Percentiles rank a stretch among this genome's conserved stretches.
Conservation (phyloP, 1,284 basidiomycete species). For the Ceratobasidium sp. region DNA sequence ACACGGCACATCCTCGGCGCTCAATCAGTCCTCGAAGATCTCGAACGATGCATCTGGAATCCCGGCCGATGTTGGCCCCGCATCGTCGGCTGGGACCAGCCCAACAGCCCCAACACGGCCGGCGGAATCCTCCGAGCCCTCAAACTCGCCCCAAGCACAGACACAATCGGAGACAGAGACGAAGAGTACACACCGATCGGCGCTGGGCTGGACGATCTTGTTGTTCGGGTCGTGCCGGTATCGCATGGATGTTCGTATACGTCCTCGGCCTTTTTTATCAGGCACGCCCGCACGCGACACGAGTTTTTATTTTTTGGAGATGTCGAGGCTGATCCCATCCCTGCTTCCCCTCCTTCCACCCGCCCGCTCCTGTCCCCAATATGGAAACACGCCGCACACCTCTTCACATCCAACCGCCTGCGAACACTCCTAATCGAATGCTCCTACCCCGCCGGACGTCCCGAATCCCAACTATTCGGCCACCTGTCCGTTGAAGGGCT, state of each 20-base stretch:
- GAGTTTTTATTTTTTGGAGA: slow-evolving; percentile 86
- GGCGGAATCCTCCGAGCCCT: slow-evolving; percentile 21
- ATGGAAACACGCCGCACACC: slow-evolving; percentile 14
- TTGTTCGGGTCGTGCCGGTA: slow-evolving; percentile 68
- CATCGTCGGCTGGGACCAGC: slow-evolving; percentile 59
- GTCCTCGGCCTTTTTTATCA: slow-evolving; percentile 76
- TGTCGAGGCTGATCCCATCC: slow-evolving; percentile 74
- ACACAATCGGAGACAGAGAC: neutral
- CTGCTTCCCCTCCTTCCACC: slow-evolving; percentile 48
- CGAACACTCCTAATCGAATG: slow-evolving; percentile 81
- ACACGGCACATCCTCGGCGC: slow-evolving; percentile 70
- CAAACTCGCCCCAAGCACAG: slow-evolving; percentile 10
- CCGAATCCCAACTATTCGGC: slow-evolving; percentile 67
- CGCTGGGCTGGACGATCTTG: slow-evolving; percentile 53
- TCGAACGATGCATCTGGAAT: slow-evolving; percentile 76
- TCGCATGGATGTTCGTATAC: slow-evolving; percentile 74
- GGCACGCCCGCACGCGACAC: slow-evolving; percentile 60
- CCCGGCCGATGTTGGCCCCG: slow-evolving; percentile 71
- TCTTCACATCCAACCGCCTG: slow-evolving; percentile 50
- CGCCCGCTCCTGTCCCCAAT: slow-evolving; percentile 46
- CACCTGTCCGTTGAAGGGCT: slow-evolving; percentile 78
- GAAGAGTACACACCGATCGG: slow-evolving; percentile 20
- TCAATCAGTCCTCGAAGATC: slow-evolving; percentile 65
- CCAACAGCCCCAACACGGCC: neutral
- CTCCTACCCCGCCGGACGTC: slow-evolving; percentile 72